phyloP scores from a whole-genome alignment of 352 stramenopile genomes.

The Phytophthora fragariaefolia region DNA sequence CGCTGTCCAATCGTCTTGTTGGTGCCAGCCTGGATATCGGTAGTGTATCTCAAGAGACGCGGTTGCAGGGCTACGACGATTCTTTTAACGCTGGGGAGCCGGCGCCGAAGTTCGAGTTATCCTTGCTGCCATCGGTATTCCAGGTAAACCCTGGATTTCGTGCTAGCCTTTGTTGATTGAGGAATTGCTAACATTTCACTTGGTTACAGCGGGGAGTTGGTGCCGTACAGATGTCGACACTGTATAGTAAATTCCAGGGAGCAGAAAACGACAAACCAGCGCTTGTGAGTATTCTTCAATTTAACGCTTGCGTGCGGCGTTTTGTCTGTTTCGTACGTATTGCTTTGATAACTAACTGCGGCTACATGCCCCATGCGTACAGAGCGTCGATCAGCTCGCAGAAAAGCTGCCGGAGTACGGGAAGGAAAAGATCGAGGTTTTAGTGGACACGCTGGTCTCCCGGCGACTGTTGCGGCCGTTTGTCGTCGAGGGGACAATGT shows the following conservation, averaged over 20 bases:
- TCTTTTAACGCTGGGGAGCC: conserved; percentile 69
- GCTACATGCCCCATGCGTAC: conserved; percentile 3
- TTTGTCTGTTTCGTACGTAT: conserved; percentile 27
- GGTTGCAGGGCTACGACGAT: conserved; percentile 74
- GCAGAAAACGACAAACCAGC: conserved; percentile 55
- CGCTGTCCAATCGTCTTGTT: conserved; percentile 84
- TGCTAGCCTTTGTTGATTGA: background rate
- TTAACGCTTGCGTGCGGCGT: conserved; percentile 4
- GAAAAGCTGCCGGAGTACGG: conserved; percentile 74
- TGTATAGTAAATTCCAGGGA: conserved; percentile 88
- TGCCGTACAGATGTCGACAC: conserved; percentile 82
- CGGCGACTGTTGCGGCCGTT: conserved; percentile 78
- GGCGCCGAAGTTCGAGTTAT: conserved; percentile 76
- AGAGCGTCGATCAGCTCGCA: conserved; percentile 78
- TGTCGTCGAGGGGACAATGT: conserved; percentile 86
- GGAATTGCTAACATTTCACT: conserved; percentile 14
- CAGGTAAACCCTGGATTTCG: conserved; percentile 51
- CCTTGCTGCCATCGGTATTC: conserved; percentile 72
- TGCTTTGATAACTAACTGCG: conserved; percentile 21
- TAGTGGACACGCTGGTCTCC: conserved; percentile 83
- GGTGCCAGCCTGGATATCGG: conserved; percentile 78
- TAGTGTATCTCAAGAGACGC: conserved; percentile 70
- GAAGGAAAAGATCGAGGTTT: conserved; percentile 76
- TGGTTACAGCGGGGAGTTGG: conserved; percentile 66
- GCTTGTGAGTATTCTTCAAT: conserved; percentile 56